A percentile compares a stretch with the other conserved stretches of the same genome.
phyloP scores from a whole-genome alignment of 352 stramenopile genomes.

The Sclerospora graminicola region DNA sequence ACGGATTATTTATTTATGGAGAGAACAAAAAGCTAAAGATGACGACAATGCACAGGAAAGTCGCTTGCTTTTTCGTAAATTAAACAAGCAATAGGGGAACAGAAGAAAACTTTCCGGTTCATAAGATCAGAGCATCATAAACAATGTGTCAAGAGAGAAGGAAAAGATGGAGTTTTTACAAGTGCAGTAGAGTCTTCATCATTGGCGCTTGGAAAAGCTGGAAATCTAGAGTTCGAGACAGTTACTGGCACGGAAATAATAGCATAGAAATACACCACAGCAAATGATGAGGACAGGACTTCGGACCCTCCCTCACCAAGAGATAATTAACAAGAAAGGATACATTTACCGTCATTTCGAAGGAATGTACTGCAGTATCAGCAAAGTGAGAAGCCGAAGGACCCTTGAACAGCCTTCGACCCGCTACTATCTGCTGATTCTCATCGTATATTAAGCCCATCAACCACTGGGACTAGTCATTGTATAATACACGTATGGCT shows the following conservation, averaged over 20 bases:
- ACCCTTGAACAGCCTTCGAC: constrained; percentile 1
- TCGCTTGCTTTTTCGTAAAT: constrained; percentile 37
- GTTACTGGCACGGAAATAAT: constrained; percentile 11
- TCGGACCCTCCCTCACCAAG: too few species aligned
- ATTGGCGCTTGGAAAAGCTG: constrained; percentile 3
- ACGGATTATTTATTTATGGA: constrained; percentile 51
- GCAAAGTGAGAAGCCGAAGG: constrained; percentile 1
- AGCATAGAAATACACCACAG: constrained; percentile 13
- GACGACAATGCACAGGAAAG: constrained; percentile 45
- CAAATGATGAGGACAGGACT: too few species aligned
- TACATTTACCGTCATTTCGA: constrained; percentile 16
- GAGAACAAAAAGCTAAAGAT: constrained; percentile 53
- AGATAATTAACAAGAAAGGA: too few species aligned
- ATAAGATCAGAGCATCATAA: too few species aligned
- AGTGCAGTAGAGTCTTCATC: constrained; percentile 11
- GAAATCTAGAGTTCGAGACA: constrained; percentile 5
- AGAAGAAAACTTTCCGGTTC: constrained; percentile 19
- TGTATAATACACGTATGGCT: constrained; percentile 46
- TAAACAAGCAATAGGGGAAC: constrained; percentile 28
- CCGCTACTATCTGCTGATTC: constrained; percentile 4
- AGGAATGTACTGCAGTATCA: constrained; percentile 8
- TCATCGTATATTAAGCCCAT: constrained; percentile 3
- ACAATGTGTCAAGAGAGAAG: constrained; percentile 20
- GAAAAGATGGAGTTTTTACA: constrained; percentile 18
- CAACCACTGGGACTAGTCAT: constrained; percentile 1